Evolutionary conservation across 1,284 basidiomycete species (phyloP), one percentile per base, ranked within the genome.

Genomic region (Puccinia brachypodii): DNA sequence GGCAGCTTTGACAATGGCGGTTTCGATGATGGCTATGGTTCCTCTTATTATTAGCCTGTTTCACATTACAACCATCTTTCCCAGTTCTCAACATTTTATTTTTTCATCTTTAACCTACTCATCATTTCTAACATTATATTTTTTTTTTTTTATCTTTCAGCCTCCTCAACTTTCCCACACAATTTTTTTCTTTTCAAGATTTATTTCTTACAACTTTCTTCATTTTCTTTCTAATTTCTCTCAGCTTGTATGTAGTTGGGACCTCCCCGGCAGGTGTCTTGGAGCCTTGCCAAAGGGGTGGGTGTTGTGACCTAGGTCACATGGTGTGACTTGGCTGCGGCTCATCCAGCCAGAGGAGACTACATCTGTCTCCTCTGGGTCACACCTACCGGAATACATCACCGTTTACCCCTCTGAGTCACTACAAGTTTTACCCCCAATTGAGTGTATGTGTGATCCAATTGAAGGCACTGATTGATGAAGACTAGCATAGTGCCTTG

Each of bases 391-490:
- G n/a, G n/a, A n/a, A n/a, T n/a, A n/a, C n/a, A n/a, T n/a, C n/a
- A n/a, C n/a, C n/a, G n/a, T n/a, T n/a, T n/a, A n/a, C n/a, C n/a
- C n/a, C n/a, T n/a, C n/a, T n/a, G n/a, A n/a, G n/a, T n/a, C n/a
- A n/a, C n/a, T n/a, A n/a, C n/a, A n/a, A n/a, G 91, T 99, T 58
- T 89, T 99, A 14, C 96, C 96, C 3, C 96, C 97, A 0, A 92
- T 99, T 74, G 94, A 98, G 85, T 92, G 97, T 85, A 88, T 99
- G 82, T 99, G 96, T 86, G 97, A 98, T 81, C 92, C 93, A 7
- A 98, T 99, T 81, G 94, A 98, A 85, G 96, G 96, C 9, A 98
- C 96, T 0, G 96, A 99, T 85, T 90, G 94, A 44, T 89, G 94
- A 11, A 90, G 96, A 40, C 88, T 99, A 19, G 97, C 97, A 0